Evolutionary conservation across 139 green algal species (phyloP).

Genomic region (Chlamydomonas sphaeroides): DNA sequence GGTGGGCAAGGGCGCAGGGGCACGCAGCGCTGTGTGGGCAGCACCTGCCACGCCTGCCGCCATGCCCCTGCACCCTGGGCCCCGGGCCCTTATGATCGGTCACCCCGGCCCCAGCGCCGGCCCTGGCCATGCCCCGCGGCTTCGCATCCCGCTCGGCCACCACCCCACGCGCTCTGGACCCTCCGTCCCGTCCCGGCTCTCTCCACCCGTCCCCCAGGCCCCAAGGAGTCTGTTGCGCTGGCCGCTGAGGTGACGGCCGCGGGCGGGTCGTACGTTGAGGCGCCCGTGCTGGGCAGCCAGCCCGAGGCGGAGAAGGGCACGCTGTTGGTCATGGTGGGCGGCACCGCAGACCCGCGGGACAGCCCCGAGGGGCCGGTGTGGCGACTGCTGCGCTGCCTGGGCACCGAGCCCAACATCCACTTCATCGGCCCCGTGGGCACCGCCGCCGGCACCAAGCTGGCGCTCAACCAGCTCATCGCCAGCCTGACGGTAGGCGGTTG

Average conservation of each 20-base stretch:
- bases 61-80: too few species aligned
- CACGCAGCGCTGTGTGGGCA: too few species aligned
- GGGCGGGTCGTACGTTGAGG: constrained; percentile 33
- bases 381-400: constrained; percentile 26
- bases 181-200: background rate
- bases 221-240: constrained; percentile 18
- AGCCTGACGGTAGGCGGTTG: constrained; percentile 24
- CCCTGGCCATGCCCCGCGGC: too few species aligned
- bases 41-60: too few species aligned
- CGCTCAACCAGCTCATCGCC: constrained; percentile 40
- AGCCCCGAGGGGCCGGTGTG: background rate
- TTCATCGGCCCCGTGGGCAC: constrained; percentile 34
- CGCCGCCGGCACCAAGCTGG: constrained; percentile 27
- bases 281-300: constrained; percentile 41
- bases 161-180: background rate
- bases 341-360: constrained; percentile 19
- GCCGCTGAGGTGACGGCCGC: background rate
- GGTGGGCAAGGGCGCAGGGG: too few species aligned
- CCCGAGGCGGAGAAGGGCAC: constrained; percentile 40
- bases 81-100: too few species aligned
- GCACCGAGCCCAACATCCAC: constrained; percentile 37
- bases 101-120: too few species aligned
- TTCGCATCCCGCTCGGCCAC: too few species aligned
- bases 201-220: constrained; percentile 20
- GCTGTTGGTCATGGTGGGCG: constrained; percentile 38